Conservation (phyloP, 2,329 filamentous ascomycete species). For the Sporothrix globosa region DNA sequence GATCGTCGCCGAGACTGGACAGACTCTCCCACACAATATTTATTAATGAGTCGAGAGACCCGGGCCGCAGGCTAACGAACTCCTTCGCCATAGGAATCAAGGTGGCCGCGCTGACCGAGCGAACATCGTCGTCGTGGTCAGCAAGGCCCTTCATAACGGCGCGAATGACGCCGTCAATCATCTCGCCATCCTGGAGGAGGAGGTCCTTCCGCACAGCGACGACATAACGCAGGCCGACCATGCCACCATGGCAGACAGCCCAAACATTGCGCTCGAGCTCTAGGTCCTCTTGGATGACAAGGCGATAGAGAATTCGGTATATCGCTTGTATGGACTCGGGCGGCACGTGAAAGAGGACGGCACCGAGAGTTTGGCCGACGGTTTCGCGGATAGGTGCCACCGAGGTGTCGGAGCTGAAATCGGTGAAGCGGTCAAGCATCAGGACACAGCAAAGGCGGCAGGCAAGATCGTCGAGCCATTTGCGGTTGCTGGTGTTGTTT, state of each 20-base stretch:
- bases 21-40: constrained; percentile 97
- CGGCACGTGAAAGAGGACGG: constrained; percentile 82
- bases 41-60: constrained; percentile 78
- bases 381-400: constrained; percentile 96
- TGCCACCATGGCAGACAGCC: constrained; percentile 96
- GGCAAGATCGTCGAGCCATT: constrained; percentile 93
- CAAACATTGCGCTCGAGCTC: constrained; percentile 75
- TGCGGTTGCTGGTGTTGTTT: constrained; percentile 78
- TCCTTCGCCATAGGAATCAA: constrained; percentile 94
- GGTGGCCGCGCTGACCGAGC: constrained; percentile 95
- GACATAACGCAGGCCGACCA: constrained; percentile 94
- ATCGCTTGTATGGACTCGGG: constrained; percentile 78
- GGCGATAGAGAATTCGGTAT: constrained; percentile 80
- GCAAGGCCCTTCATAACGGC: constrained; percentile 94
- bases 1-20: constrained; percentile 92
- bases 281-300: constrained; percentile 89
- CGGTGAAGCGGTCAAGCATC: constrained; percentile 95
- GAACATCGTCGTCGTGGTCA: constrained; percentile 91
- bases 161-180: constrained; percentile 90
- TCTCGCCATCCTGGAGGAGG: constrained; percentile 75
- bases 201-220: constrained; percentile 94
- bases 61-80: constrained; percentile 82
- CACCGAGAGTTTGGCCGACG: constrained; percentile 89
- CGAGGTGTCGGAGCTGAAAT: constrained; percentile 96
- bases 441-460: constrained; percentile 93